Evolutionary conservation across 2,329 filamentous ascomycete species (phyloP), one percentile per base, ranked within the genome.

Genomic region (Sporothrix humicola): DNA sequence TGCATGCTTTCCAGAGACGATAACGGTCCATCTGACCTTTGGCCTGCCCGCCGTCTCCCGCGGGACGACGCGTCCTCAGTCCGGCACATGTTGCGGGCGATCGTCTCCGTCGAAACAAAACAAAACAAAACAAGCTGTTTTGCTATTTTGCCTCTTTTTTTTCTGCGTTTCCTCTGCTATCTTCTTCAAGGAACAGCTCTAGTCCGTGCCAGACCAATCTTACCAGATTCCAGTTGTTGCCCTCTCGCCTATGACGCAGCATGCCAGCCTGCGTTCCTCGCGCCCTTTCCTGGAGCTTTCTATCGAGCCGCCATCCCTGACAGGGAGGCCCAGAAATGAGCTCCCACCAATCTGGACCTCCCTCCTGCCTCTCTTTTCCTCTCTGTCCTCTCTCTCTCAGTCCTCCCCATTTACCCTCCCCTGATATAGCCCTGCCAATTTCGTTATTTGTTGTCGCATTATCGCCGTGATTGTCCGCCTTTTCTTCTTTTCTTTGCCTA

Each of bases 191-290:
- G 46, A n/a, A n/a, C n/a, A 54, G 44, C 46, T 23, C 9, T 17
- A 13, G 17, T 13, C 58, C 10, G 7, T 12, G 54, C 54, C 58
- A 46, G 37, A 13, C 13, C 73, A 72, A 74, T 74, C 42, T 74
- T 71, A 71, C 26, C 50, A 20, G 56, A 74, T 74, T 70, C 73
- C 71, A 72, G 73, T 61, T 8, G 73, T 71, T 72, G 56, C 26
- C 23, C 42, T 59, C 71, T 20, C 42, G 13, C 48, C 71, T 23
- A 9, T 46, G 68, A 71, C 52, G 59, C 52, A 61, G 68, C 73
- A 73, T 74, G 52, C 73, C 73, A 74, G 59, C 31, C 37, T 20
- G 42, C 66, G 20, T 72, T 50, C 72, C 56, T 50, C 7, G 5
- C 54, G 20, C 56, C 20, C 56, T 52, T 61, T 61, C 59, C 50